Evolutionary conservation across 164 flowering plant genomes (phyloP), one percentile per base, ranked within the genome.

Genomic region (Kingdonia uniflora): DNA sequence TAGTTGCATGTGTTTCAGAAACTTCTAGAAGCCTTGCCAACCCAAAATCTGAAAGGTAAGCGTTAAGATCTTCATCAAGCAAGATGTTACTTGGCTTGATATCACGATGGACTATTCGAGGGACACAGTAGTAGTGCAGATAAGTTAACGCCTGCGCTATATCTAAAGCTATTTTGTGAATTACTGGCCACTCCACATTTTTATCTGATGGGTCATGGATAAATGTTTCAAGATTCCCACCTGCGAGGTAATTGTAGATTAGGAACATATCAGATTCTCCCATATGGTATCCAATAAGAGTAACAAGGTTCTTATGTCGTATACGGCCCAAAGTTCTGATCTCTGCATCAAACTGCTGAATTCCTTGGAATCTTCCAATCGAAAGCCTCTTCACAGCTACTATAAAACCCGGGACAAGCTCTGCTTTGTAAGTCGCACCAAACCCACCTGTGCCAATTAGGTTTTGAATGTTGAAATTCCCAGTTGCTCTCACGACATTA

Each of bases 71-170:
- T 45, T 80, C 77, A 56, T 84, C 92, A 42, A 84, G 81, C 65
- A 81, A 68, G 65, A 84, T 84, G 60, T 84, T 84, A 54, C 94
- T 81, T 19, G 94, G 94, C 69, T 84, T 84, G 63, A 84, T 78
- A 60, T 84, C 92, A 23, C 92, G 69, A 53, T 84, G 92, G 62
- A 84, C 78, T n/a, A 84, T 75, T 19, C 84, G 71, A 0, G 92
- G 92, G 45, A 67, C 74, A 51, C 87, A 71, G 52, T 81, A 74
- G 54, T 84, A 87, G n/a, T n/a, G n/a, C n/a, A 60, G 81, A 64
- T 71, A 84, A 51, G 81, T 75, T 51, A 84, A 65, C 35, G 92
- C 83, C 53, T 75, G 79, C 14, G 92, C 85, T 54, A 84, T 65
- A 56, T 84, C 77, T 16, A 74, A 25, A 24, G 88, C 75, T 52